Evolutionary conservation across 805 yeast species (phyloP), one percentile per base, ranked within the genome.

Genomic region (Priceomyces melissophilus): DNA sequence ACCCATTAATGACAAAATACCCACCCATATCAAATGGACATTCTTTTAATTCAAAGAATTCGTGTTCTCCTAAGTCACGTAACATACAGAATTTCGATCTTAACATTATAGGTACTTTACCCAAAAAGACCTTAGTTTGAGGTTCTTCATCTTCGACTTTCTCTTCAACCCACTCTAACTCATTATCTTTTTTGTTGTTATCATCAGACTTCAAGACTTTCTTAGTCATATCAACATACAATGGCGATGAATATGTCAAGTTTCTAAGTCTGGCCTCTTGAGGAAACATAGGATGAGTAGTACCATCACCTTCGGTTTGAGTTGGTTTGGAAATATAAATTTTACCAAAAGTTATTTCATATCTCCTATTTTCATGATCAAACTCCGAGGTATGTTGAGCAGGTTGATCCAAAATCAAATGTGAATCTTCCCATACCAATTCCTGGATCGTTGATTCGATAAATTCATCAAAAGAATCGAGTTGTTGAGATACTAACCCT

Each of bases 1-100:
- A 88, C 55, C 99, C 99, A 70, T 93, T 93, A 60, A 93, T 93
- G 53, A 93, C 90, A 61, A 93, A 93, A 67, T 93, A 93, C 47
- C 99, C 99, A 65, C 99, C 99, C 95, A 93, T 95, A 75, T 93
- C 99, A 67, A 87, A 93, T 26, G 99, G 99, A 70, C 99, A 93
- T 69, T 93, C 99, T 66, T 93, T 90, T 60, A 93, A 78, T 55
- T 89, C 95, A 67, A 90, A 93, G 57, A 90, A 79, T 66, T 93
- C 99, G 52, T 87, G 88, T 54, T 93, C 98, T 7, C 87, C 81
- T 52, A 93, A 76, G 46, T 87, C 96, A 58, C 88, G 79, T 55
- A 93, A 76, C 71, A 90, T 81, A 79, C 99, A 93, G 60, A 88
- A 93, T 71, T 88, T 91, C 41, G 98, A 91, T 57, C 96, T 79